phyloP scores from a whole-genome alignment of 2,329 filamentous ascomycete genomes.

The Aspergillus hortae region DNA sequence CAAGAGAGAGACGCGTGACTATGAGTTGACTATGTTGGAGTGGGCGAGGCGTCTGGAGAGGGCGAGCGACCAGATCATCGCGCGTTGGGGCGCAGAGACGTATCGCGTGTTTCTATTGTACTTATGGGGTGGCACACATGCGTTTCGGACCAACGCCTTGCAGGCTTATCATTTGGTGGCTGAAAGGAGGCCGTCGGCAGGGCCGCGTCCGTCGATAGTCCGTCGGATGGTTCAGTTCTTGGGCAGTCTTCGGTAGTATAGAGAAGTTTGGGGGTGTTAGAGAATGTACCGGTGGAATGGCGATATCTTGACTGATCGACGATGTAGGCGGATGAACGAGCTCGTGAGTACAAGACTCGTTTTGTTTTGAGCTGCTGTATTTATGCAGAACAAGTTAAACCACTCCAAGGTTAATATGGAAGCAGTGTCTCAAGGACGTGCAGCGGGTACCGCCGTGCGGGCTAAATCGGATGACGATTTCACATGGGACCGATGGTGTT shows the following conservation, averaged over 20 bases:
- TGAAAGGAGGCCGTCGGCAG: neutral
- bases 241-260: neutral
- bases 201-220: neutral
- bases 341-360: too few relatives aligned
- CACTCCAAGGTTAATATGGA: too few relatives aligned
- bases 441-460: too few relatives aligned
- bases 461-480: too few relatives aligned
- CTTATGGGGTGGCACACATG: neutral
- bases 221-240: neutral
- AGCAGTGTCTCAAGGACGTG: too few relatives aligned
- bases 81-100: neutral
- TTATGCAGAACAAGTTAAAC: too few relatives aligned
- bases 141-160: neutral
- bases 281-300: too few relatives aligned
- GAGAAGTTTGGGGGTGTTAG: too few relatives aligned
- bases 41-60: neutral
- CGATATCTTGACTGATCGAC: too few relatives aligned
- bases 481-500: too few relatives aligned
- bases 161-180: neutral
- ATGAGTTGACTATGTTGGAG: neutral
- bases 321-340: too few relatives aligned
- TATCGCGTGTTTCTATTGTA: neutral
- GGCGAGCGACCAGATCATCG: neutral
- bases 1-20: neutral
- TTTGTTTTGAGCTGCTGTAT: too few relatives aligned